Evolutionary conservation across 2,329 filamentous ascomycete species (phyloP), one percentile per base, ranked within the genome.

Genomic region (Keithomyces neogunnii): DNA sequence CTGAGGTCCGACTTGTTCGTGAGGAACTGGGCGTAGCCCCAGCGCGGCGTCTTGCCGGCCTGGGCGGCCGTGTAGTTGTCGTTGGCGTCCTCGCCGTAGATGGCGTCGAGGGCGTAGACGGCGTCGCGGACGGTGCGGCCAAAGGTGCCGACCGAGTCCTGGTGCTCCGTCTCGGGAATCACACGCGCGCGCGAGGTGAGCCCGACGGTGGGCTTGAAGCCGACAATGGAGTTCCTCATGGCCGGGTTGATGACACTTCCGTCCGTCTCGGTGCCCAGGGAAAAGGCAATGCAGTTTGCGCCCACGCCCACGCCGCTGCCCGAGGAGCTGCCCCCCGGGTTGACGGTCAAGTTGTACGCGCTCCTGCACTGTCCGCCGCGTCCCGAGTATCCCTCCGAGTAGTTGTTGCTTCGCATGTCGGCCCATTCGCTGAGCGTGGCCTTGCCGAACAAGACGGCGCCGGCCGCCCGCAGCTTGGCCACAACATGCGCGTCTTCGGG

Each of bases 191-290:
- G 72, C 7, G 85, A 88, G 0, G 84, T 88, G 48, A 88, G 65
- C 0, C 86, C 86, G 5, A 89, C 83, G 1, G 85, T 89, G 1
- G 86, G 85, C 67, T 89, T 90, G 63, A 90, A 78, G 3, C 86
- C 86, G 2, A 89, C 84, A 2, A 90, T 62, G 2, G 74, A 77
- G 60, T 86, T 88, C 4, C 84, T 72, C 63, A 85, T 78, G 1
- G 86, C 85, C 0, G 87, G 87, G 62, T 81, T 84, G 60, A 89
- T 88, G 13, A 90, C 74, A 66, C 78, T 82, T 3, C 79, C 85
- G 61, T 89, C 85, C 0, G 86, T 89, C 68, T 90, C 87, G 0
- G 86, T 89, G 1, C 86, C 88, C 0, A 90, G 63, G 0, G 83
- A 73, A 61, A 88, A 85, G 0, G 81, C 70, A 29, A 82, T 72